Evolutionary conservation across 768 basidiomycete species (phyloP).

Genomic region (Nidularia sp.): DNA sequence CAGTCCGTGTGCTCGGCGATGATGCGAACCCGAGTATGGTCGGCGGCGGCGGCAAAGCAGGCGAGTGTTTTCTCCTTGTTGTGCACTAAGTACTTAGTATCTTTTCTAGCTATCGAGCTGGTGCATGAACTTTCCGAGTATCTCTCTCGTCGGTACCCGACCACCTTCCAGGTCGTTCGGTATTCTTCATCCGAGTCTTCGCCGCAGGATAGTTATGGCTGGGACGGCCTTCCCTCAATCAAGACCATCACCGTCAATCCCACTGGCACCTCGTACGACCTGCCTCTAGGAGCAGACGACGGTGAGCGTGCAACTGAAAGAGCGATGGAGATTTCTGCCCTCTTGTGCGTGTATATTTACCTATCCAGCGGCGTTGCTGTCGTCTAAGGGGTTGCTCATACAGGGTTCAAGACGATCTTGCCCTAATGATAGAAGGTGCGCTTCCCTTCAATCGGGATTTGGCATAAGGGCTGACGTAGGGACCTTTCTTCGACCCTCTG

Average conservation of each 20-base stretch:
- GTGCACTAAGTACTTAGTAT: background rate
- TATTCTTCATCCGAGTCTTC: conserved; percentile 13
- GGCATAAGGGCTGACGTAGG: background rate
- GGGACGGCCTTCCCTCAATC: conserved; percentile 46
- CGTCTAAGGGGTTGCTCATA: background rate
- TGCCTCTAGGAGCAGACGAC: conserved; percentile 36
- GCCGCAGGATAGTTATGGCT: conserved; percentile 19
- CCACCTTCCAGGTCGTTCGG: conserved; percentile 48
- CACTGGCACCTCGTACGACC: conserved; percentile 40
- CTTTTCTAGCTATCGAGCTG: conserved; percentile 50
- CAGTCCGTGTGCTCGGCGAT: conserved; percentile 45
- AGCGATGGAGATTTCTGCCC: conserved; percentile 58
- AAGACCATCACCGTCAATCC: conserved; percentile 48
- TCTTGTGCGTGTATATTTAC: conserved; percentile 43
- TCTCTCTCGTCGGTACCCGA: conserved; percentile 58
- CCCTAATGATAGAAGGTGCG: conserved; percentile 57
- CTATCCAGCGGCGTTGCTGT: conserved; percentile 1
- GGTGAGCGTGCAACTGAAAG: conserved; percentile 34
- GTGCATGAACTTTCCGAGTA: conserved; percentile 69
- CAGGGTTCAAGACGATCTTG: conserved; percentile 56
- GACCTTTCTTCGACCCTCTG: background rate
- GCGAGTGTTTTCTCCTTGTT: conserved; percentile 15
- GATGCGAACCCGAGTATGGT: conserved; percentile 32
- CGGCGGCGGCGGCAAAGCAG: conserved; percentile 29
- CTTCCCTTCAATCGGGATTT: background rate